These are phyloP conservation scores for Chamaecrista fasciculata DNA, from an alignment of 306 rosid genomes.

Conservation along the genomic window DNA sequence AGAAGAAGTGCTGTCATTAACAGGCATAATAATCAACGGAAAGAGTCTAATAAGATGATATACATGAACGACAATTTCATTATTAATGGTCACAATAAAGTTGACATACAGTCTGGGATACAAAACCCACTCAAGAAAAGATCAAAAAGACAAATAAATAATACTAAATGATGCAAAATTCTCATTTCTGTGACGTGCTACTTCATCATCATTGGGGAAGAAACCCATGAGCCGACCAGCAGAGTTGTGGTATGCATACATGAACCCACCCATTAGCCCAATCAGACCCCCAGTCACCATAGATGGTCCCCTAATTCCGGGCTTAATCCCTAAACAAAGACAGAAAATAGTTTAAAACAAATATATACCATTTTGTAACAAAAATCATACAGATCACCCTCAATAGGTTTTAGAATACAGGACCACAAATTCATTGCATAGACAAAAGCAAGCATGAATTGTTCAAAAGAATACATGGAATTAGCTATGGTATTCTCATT, in stretches of 20 bases:
- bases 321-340: too few relatives aligned
- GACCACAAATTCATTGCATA: too few relatives aligned
- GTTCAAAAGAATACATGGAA: not conserved
- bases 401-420: too few relatives aligned
- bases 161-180: not conserved
- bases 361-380: too few relatives aligned
- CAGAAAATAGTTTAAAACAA: too few relatives aligned
- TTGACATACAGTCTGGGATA: not conserved
- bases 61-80: too few relatives aligned
- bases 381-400: too few relatives aligned
- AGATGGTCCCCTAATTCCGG: too few relatives aligned
- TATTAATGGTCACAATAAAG: not conserved
- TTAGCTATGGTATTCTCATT: not conserved
- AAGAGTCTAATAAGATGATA: not conserved
- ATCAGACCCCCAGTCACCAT: too few relatives aligned
- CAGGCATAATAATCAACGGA: not conserved
- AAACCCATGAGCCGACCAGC: constrained; percentile 91
- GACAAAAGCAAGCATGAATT: not conserved
- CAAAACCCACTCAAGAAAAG: not conserved
- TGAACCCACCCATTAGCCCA: too few relatives aligned
- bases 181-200: constrained; percentile 77
- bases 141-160: too few relatives aligned
- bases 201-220: constrained; percentile 87
- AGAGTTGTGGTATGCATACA: constrained; percentile 88
- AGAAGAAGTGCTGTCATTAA: not conserved